phyloP scores from a whole-genome alignment of 1,139 yeast species.

The Hemisphaericaspora lyxosophila region DNA sequence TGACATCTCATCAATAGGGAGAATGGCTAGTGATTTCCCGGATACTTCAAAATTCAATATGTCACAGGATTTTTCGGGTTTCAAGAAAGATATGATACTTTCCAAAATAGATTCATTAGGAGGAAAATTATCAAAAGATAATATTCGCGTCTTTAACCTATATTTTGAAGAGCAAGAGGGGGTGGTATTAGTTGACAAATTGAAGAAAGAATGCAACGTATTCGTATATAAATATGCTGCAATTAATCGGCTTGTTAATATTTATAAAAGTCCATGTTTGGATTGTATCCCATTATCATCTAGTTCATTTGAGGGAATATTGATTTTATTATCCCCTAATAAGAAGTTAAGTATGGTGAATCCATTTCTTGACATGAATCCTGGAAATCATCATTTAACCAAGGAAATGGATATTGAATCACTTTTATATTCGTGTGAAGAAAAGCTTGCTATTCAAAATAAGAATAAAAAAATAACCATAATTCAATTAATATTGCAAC shows the following conservation, averaged over 20 bases:
- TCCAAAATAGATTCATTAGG: conserved; percentile 49
- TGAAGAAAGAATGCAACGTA: conserved; percentile 41
- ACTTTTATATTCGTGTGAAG: conserved; percentile 26
- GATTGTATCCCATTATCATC: conserved; percentile 44
- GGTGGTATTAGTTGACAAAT: conserved; percentile 43
- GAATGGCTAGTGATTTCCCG: conserved; percentile 53
- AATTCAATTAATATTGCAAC: conserved; percentile 43
- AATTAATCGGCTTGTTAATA: conserved; percentile 34
- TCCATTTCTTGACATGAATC: conserved; percentile 61
- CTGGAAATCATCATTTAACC: conserved; percentile 40
- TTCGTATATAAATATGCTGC: conserved; percentile 47
- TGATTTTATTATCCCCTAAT: conserved; percentile 37
- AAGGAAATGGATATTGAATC: conserved; percentile 15
- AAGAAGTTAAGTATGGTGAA: conserved; percentile 49
- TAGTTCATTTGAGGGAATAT: conserved; percentile 37
- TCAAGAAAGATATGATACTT: conserved; percentile 66
- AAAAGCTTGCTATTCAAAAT: conserved; percentile 26
- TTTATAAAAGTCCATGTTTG: conserved; percentile 35
- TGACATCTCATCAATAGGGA: conserved; percentile 57
- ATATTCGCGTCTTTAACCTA: conserved; percentile 45
- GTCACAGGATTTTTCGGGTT: conserved; percentile 25
- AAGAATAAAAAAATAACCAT: conserved; percentile 26
- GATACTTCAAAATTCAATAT: conserved; percentile 25
- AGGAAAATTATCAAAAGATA: conserved; percentile 18
- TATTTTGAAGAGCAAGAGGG: conserved; percentile 59